phyloP scores from a whole-genome alignment of 208 protist species.

The Acanthamoeba healyi region DNA sequence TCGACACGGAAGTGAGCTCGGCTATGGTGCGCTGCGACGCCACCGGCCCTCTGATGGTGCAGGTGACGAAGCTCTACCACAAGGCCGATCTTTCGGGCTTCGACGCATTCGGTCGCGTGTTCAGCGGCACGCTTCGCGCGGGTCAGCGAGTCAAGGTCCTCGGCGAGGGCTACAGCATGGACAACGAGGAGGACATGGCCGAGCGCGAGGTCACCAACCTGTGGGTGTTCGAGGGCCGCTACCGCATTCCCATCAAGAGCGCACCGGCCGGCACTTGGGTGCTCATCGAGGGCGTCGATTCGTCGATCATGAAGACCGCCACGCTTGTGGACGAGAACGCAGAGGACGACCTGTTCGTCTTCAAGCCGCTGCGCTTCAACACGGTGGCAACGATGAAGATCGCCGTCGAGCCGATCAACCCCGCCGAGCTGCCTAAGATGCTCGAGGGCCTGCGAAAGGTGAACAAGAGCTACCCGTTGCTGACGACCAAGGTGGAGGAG shows the following conservation, averaged over 20 bases:
- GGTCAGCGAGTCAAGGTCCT: conserved; percentile 90
- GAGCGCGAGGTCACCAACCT: conserved; percentile 79
- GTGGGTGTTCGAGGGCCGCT: conserved; percentile 86
- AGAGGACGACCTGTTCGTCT: conserved; percentile 86
- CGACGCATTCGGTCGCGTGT: conserved; percentile 91
- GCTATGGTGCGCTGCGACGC: conserved; percentile 87
- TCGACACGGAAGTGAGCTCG: conserved; percentile 80
- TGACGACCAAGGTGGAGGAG: conserved; percentile 94
- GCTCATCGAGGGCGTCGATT: conserved; percentile 93
- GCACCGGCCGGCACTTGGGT: conserved; percentile 92
- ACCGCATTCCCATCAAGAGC: conserved; percentile 88
- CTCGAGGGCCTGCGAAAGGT: conserved; percentile 95
- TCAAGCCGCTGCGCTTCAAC: conserved; percentile 89
- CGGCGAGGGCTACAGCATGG: conserved; percentile 92
- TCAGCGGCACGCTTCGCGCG: conserved; percentile 90
- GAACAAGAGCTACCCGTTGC: conserved; percentile 91
- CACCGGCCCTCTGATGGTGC: conserved; percentile 89
- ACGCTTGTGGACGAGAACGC: conserved; percentile 84
- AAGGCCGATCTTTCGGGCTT: conserved; percentile 85
- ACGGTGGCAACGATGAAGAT: conserved; percentile 94
- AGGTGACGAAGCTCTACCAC: conserved; percentile 92
- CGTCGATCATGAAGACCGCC: conserved; percentile 92
- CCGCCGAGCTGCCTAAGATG: conserved; percentile 95
- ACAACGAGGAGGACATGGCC: conserved; percentile 92
- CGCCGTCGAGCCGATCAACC: conserved; percentile 97